Conservation (phyloP, 441 rosid species). For the Pelargonium cotyledonis region DNA sequence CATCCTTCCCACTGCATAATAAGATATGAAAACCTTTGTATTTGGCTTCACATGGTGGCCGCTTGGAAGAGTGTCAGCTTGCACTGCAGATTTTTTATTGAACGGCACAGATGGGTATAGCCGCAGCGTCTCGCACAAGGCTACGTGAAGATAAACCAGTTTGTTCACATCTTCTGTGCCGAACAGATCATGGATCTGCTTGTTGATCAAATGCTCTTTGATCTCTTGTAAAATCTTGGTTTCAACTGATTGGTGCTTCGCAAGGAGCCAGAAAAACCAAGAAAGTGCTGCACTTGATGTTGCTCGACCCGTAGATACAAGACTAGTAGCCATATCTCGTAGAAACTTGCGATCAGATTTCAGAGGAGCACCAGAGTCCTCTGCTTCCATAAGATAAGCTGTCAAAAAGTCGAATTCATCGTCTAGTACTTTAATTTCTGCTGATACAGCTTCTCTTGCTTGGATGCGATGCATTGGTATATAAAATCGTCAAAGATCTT, state of each 20-base stretch:
- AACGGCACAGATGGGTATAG: slow-evolving; percentile 33
- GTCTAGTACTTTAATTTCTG: too few relatives aligned
- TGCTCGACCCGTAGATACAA: not conserved
- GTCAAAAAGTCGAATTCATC: not conserved
- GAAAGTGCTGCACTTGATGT: not conserved
- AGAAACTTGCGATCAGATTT: not conserved
- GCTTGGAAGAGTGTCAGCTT: slow-evolving; percentile 27
- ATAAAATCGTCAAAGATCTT: not conserved
- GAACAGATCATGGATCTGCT: not conserved
- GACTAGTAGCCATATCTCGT: not conserved
- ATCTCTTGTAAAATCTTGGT: not conserved
- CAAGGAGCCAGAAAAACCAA: not conserved
- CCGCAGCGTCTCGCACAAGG: slow-evolving; percentile 12
- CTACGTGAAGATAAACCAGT: slow-evolving; percentile 30
- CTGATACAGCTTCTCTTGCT: not conserved
- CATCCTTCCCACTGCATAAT: slow-evolving; percentile 30
- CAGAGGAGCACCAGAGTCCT: not conserved
- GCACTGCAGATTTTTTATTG: slow-evolving; percentile 20
- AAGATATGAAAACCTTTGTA: slow-evolving; percentile 22
- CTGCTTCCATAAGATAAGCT: not conserved
- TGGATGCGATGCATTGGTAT: not conserved
- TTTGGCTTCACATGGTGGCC: slow-evolving; percentile 23
- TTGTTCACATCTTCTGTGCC: slow-evolving; percentile 8
- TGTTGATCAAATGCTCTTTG: not conserved
- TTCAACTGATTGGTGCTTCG: not conserved